Conservation (phyloP, 2,329 filamentous ascomycete species). For the Neonectria ditissima region DNA sequence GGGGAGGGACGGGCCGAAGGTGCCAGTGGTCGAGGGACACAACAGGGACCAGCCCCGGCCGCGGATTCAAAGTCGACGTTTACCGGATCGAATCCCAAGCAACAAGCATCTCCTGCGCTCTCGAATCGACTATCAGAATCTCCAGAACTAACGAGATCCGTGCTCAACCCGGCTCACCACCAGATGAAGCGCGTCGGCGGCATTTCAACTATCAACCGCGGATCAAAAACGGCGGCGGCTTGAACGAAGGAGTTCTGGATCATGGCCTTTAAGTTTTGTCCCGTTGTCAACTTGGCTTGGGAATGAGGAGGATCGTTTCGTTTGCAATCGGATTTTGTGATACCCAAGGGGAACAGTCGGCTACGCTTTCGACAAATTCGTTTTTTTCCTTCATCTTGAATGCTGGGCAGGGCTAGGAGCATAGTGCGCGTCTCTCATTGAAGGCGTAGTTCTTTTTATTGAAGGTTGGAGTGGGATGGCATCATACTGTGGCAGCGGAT, state of each 20-base stretch:
- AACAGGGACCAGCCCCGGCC: slow-evolving; percentile 31
- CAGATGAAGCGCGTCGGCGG: slow-evolving; percentile 50
- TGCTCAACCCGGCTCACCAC: slow-evolving; percentile 48
- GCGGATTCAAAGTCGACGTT: slow-evolving; percentile 41
- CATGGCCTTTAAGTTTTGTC: slow-evolving; percentile 18
- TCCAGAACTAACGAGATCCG: slow-evolving; percentile 57
- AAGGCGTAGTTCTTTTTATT: slow-evolving; percentile 30
- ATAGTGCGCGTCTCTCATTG: slow-evolving; percentile 27
- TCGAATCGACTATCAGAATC: slow-evolving; percentile 53
- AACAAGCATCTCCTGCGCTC: slow-evolving; percentile 44
- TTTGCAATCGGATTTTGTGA: slow-evolving; percentile 52
- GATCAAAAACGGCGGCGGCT: slow-evolving; percentile 51
- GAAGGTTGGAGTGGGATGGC: slow-evolving; percentile 30
- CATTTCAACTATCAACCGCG: slow-evolving; percentile 48
- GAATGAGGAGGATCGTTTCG: slow-evolving; percentile 42
- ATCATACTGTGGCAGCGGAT: slow-evolving; percentile 32
- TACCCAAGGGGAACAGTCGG: slow-evolving; percentile 51
- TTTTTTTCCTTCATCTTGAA: slow-evolving; percentile 39
- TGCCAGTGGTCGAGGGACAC: slow-evolving; percentile 36
- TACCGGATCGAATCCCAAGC: slow-evolving; percentile 39
- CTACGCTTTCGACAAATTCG: slow-evolving; percentile 39
- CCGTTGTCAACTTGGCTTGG: slow-evolving; percentile 35
- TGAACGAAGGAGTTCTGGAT: slow-evolving; percentile 40
- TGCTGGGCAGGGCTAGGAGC: slow-evolving; percentile 35
- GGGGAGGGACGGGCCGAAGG: slow-evolving; percentile 26